These are phyloP conservation scores for Cryphonectria naterciae DNA, from an alignment of 2,329 filamentous ascomycete genomes.

Conservation along the genomic window DNA sequence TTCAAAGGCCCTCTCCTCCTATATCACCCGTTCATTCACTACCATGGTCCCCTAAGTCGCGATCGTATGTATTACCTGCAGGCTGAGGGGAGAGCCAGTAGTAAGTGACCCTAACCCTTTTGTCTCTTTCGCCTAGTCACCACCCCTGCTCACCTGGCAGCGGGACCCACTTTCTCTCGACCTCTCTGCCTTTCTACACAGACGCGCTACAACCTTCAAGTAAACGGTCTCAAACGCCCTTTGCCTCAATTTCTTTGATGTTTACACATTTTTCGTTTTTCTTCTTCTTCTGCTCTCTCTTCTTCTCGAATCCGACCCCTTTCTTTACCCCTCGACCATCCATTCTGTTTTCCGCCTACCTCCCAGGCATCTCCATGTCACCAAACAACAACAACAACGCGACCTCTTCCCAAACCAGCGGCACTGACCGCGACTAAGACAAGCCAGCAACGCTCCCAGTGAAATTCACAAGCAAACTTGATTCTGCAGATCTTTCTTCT, in stretches of 20 bases:
- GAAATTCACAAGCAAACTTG: not conserved
- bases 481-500: not conserved
- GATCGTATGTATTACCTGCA: not conserved
- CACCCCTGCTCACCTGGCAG: not conserved
- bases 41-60: not conserved
- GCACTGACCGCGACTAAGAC: not conserved
- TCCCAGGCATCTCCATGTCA: not conserved
- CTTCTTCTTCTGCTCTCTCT: not conserved
- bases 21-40: not conserved
- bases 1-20: not conserved
- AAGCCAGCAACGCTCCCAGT: not conserved
- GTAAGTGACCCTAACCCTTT: not conserved
- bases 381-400: conserved; percentile 3
- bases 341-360: not conserved
- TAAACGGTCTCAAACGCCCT: not conserved
- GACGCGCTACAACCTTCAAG: conserved; percentile 7
- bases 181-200: not conserved
- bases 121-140: not conserved
- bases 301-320: not conserved
- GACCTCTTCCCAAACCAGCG: not conserved
- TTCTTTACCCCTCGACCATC: not conserved
- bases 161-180: conserved; percentile 5
- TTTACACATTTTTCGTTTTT: not conserved
- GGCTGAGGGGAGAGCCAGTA: not conserved
- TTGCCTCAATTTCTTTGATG: not conserved